phyloP scores from a whole-genome alignment of 495 filamentous ascomycete genomes.

The Cairneyella variabilis region DNA sequence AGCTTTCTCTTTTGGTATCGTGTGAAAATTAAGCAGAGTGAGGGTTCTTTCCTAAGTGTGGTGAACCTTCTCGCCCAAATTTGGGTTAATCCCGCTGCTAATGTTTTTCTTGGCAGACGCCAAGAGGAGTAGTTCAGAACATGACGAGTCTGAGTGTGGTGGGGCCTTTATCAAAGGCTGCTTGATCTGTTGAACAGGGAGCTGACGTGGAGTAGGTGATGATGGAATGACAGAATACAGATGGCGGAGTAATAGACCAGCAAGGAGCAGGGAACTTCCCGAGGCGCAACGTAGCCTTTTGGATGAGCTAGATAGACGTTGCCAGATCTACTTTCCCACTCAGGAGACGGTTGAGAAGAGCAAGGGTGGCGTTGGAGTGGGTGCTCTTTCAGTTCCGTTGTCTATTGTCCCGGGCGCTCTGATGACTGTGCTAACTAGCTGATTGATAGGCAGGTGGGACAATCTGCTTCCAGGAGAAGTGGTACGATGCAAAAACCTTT shows the following conservation, averaged over 20 bases:
- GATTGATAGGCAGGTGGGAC: constrained; percentile 59
- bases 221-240: constrained; percentile 55
- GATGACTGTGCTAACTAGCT: not conserved
- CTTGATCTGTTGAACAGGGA: too few relatives aligned
- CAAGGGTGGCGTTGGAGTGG: constrained; percentile 48
- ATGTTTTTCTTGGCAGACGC: too few relatives aligned
- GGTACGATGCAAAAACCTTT: constrained; percentile 63
- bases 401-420: not conserved
- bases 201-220: constrained; percentile 31
- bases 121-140: too few relatives aligned
- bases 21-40: not conserved
- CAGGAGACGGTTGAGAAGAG: constrained; percentile 63
- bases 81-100: too few relatives aligned
- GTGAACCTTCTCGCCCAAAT: too few relatives aligned
- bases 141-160: too few relatives aligned
- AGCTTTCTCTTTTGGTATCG: too few relatives aligned
- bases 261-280: constrained; percentile 28
- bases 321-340: constrained; percentile 83
- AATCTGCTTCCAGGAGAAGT: constrained; percentile 68
- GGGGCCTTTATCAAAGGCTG: too few relatives aligned
- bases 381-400: constrained; percentile 10
- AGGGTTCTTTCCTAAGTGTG: not conserved
- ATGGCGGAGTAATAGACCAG: constrained; percentile 34
- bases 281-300: constrained; percentile 28
- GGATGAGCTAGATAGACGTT: constrained; percentile 43